phyloP scores from a whole-genome alignment of 2,329 filamentous ascomycete species.

The Peltaster fructicola region DNA sequence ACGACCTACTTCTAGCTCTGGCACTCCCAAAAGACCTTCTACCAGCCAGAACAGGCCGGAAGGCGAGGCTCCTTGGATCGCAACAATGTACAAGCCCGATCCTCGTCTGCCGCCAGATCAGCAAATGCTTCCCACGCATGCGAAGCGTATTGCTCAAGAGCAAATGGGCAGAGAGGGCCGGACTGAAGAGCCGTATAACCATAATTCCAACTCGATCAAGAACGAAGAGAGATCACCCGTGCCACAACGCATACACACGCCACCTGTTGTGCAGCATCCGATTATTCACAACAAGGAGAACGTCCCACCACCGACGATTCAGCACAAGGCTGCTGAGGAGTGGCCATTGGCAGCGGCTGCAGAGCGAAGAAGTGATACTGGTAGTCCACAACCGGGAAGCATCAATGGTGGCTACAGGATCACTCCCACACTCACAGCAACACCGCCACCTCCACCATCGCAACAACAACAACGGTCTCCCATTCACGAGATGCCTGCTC shows the following conservation, averaged over 20 bases:
- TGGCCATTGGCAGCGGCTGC: slow-evolving; percentile 13
- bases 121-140: slow-evolving; percentile 87
- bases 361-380: slow-evolving; percentile 11
- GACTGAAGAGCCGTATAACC: slow-evolving; percentile 70
- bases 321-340: slow-evolving; percentile 7
- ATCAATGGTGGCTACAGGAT: slow-evolving; percentile 30
- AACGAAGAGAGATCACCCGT: no score
- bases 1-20: slow-evolving; percentile 12
- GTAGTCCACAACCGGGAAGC: slow-evolving; percentile 20
- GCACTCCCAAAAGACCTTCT: slow-evolving; percentile 28
- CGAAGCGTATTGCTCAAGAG: slow-evolving; percentile 77
- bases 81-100: slow-evolving; percentile 89
- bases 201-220: slow-evolving; percentile 69
- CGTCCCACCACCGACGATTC: slow-evolving; percentile 4
- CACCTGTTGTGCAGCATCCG: no score
- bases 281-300: no score
- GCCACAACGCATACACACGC: no score
- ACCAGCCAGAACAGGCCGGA: slow-evolving; percentile 59
- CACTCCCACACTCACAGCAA: slow-evolving; percentile 26
- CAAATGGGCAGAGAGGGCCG: slow-evolving; percentile 89
- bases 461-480: no score
- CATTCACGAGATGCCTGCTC: slow-evolving; percentile 9
- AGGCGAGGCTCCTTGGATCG: slow-evolving; percentile 89
- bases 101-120: slow-evolving; percentile 86
- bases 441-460: slow-evolving; percentile 6